Conservation (phyloP, 1,284 basidiomycete species). For the Sphagnurus paluster region DNA sequence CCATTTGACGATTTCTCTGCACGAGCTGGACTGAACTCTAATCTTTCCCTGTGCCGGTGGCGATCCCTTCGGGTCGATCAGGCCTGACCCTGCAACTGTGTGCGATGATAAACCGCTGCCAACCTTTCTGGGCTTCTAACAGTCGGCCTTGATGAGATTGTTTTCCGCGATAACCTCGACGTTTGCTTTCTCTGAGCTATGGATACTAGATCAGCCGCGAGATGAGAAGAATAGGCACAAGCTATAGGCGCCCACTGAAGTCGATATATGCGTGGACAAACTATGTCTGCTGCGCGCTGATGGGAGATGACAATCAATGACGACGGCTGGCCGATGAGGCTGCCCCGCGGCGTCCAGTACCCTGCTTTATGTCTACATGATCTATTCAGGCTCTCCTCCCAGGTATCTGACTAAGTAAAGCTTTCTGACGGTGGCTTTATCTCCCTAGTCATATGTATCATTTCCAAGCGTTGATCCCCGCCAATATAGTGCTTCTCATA, state of each 20-base stretch:
- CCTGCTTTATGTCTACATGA: not conserved
- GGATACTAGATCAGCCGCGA: not conserved
- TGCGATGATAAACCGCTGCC: conserved; percentile 1
- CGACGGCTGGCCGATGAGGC: not conserved
- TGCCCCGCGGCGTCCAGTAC: not conserved
- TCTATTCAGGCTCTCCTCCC: not conserved
- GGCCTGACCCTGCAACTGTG: conserved; percentile 3
- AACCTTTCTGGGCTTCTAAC: not conserved
- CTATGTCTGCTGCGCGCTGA: not conserved
- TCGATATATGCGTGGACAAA: too few relatives aligned
- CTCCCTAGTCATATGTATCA: too few relatives aligned
- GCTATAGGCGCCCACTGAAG: too few relatives aligned
- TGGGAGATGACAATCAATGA: not conserved
- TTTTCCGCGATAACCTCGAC: not conserved
- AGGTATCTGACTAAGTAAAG: not conserved
- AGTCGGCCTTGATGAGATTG: conserved; percentile 3
- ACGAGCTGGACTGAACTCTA: conserved; percentile 11
- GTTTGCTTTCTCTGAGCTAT: not conserved
- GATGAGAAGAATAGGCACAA: too few relatives aligned
- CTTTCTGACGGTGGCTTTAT: not conserved
- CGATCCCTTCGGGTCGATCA: conserved; percentile 6
- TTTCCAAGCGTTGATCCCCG: too few relatives aligned
- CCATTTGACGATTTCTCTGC: conserved; percentile 14
- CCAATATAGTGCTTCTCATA: too few relatives aligned
- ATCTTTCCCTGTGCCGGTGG: conserved; percentile 4